phyloP scores from a whole-genome alignment of 2,329 filamentous ascomycete species.

The Trichoderma sp. region DNA sequence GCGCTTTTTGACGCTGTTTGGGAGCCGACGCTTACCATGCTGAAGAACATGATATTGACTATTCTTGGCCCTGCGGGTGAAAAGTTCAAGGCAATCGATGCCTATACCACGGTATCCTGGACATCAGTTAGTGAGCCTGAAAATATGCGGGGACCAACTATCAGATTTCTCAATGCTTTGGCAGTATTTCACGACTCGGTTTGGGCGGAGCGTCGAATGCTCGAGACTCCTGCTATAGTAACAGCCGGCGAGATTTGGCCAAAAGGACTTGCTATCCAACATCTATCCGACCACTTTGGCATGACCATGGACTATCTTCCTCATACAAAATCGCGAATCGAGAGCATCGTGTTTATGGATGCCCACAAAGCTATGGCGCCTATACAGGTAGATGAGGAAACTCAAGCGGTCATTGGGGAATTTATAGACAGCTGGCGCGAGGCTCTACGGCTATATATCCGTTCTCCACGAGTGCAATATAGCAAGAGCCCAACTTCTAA shows the following conservation, averaged over 20 bases:
- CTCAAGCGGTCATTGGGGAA: neutral
- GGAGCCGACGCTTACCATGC: slow-evolving; percentile 15
- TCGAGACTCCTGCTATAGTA: neutral
- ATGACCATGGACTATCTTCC: neutral
- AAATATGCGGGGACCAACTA: neutral
- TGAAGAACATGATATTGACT: neutral
- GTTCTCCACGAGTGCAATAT: neutral
- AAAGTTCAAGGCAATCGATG: neutral
- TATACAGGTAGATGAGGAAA: neutral
- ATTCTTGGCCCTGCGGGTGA: neutral
- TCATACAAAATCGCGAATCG: neutral
- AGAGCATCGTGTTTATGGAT: neutral
- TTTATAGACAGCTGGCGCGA: slow-evolving; percentile 11
- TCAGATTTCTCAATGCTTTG: slow-evolving; percentile 10
- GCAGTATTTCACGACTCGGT: neutral
- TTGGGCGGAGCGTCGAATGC: slow-evolving; percentile 5
- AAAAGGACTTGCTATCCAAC: slow-evolving; percentile 13
- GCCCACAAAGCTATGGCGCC: neutral
- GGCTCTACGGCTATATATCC: slow-evolving; percentile 15
- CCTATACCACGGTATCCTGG: neutral
- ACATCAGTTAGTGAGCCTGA: neutral
- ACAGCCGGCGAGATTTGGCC: slow-evolving; percentile 14
- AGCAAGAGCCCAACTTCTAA: neutral
- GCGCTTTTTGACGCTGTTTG: slow-evolving; percentile 10
- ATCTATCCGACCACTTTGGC: neutral